Percentiles rank a stretch among this genome's conserved stretches.
These are phyloP conservation scores for Tubosaeta sp. DNA, from an alignment of 768 basidiomycete genomes.

Conservation along the genomic window DNA sequence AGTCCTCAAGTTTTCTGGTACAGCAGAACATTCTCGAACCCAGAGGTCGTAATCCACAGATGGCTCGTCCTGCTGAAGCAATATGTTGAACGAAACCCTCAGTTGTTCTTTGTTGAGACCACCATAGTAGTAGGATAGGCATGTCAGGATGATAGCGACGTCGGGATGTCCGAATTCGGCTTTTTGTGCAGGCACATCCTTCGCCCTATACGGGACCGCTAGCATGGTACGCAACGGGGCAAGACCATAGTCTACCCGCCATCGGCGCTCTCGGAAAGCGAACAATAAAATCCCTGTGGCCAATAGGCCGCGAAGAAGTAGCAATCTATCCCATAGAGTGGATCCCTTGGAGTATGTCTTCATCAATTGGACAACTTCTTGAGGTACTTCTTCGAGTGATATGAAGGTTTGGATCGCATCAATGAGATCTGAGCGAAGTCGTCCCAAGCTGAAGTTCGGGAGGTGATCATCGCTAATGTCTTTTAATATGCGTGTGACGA, in stretches of 20 bases:
- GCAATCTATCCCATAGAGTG: conserved; percentile 9
- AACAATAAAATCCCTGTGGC: conserved; percentile 18
- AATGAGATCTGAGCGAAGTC: neutral
- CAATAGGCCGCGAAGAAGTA: conserved; percentile 23
- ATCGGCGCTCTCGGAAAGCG: conserved; percentile 21
- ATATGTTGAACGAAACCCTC: conserved; percentile 10
- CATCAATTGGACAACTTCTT: neutral
- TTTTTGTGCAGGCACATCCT: conserved; percentile 21
- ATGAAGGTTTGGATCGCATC: conserved; percentile 11
- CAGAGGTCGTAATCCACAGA: conserved; percentile 16
- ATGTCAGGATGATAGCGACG: conserved; percentile 12
- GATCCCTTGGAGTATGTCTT: neutral
- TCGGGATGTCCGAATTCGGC: conserved; percentile 29
- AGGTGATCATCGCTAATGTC: conserved; percentile 8
- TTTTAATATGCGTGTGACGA: conserved; percentile 3
- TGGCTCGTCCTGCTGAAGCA: conserved; percentile 20
- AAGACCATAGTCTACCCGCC: conserved; percentile 26
- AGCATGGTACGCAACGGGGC: conserved; percentile 11
- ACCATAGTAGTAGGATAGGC: conserved; percentile 21
- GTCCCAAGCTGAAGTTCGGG: conserved; percentile 4
- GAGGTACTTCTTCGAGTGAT: neutral
- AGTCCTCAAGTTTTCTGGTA: conserved; percentile 9
- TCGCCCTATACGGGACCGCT: conserved; percentile 27
- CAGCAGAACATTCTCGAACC: conserved; percentile 8
- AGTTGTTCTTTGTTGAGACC: conserved; percentile 18